These are phyloP conservation scores for Penicillium paradoxum DNA, from an alignment of 495 filamentous ascomycete genomes.

Conservation along the genomic window DNA sequence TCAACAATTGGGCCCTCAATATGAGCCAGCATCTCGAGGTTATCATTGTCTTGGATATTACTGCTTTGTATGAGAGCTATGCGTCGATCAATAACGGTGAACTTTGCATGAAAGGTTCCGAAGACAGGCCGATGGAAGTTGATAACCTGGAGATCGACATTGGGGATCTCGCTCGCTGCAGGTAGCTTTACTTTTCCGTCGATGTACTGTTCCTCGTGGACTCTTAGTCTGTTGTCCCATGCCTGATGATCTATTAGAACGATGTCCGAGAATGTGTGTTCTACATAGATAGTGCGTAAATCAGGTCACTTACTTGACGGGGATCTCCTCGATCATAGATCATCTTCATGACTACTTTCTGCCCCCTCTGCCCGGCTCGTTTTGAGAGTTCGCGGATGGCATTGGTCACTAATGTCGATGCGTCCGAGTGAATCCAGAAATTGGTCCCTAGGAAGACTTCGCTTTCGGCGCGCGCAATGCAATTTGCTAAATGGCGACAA, in stretches of 20 bases:
- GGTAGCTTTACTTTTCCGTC: conserved; percentile 55
- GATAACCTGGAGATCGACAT: conserved; percentile 66
- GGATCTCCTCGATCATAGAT: conserved; percentile 68
- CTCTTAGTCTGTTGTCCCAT: conserved; percentile 56
- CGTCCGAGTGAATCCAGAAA: conserved; percentile 66
- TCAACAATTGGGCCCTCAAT: conserved; percentile 74
- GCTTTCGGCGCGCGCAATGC: conserved; percentile 64
- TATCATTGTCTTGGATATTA: conserved; percentile 75
- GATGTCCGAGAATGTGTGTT: not conserved
- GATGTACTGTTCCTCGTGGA: conserved; percentile 53
- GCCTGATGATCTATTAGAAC: conserved; percentile 25
- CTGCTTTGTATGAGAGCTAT: conserved; percentile 66
- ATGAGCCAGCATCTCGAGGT: conserved; percentile 75
- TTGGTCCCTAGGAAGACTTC: conserved; percentile 73
- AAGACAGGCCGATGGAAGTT: conserved; percentile 69
- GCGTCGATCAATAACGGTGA: conserved; percentile 67
- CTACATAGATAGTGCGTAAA: not conserved
- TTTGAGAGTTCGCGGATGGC: conserved; percentile 62
- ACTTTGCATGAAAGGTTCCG: conserved; percentile 75
- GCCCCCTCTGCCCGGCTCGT: conserved; percentile 54
- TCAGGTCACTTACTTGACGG: conserved; percentile 42
- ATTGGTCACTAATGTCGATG: conserved; percentile 61
- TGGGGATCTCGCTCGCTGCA: conserved; percentile 56
- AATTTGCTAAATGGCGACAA: conserved; percentile 66
- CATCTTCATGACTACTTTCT: conserved; percentile 63